Base-by-base conservation (phyloP, 495 filamentous ascomycete species). In the Penicillium atrosanguineum region DNA sequence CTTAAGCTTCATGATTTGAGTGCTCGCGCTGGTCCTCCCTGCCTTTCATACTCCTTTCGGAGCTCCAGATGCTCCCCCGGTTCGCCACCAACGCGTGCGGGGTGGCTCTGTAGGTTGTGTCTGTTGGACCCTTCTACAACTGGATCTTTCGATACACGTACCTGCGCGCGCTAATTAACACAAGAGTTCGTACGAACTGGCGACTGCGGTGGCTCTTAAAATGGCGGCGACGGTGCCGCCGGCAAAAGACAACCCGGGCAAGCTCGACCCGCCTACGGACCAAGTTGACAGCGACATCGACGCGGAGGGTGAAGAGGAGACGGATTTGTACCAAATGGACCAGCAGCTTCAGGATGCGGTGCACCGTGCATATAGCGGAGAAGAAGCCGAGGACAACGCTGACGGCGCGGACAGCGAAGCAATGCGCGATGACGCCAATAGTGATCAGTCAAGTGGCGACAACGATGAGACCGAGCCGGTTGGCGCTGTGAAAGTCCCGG, bases 401-500 rank as follows among this genome's bases (percentile, higher is more conserved):
- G 64, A 76, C 15, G 60, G 65, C 14, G 63, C 60, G 4, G 73
- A 74, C 7, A 71, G 69, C 16, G 76, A 75, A 43, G 57, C 55
- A 16, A 12, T 26, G 25, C 47, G 38, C 29, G 16, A 40, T 5
- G 55, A 46, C 23, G 44, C 42, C 28, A 72, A 73, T 23, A 71
- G 69, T 44, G 69, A 69, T 51, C 48, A 52, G 67, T 71, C 54
- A 64, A 70, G 77, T 40, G 70, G 71, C 41, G 71, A 78, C 28
- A 69, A 77, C 39, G 72, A 78, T 44, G 71, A 72, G 21, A 65
- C 70, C 23, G 88, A 89, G 63, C 81, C 85, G 16, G 88, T 91
- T 44, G 87, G 87, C 1, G 86, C 88, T 16, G 88, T 92, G 7
- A 90, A 91, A 61, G 78, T 87, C 26, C 83, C 83, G 8, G 78